phyloP scores from a whole-genome alignment of 768 basidiomycete genomes.

The Sporobolomyces phaffii region DNA sequence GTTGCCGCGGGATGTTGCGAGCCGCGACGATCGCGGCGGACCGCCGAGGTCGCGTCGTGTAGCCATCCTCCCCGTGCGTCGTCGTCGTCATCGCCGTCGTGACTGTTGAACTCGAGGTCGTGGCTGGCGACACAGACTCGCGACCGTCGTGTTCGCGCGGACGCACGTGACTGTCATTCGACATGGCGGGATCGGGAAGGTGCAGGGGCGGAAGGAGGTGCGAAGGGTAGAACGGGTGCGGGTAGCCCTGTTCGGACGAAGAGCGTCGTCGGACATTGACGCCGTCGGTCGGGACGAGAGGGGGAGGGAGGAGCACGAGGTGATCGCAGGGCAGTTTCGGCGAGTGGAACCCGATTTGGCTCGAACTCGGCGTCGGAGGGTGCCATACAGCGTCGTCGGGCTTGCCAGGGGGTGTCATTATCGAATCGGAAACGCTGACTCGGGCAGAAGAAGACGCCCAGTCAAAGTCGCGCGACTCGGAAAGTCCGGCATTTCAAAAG shows the following conservation, averaged over 20 bases:
- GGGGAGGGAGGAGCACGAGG: constrained; percentile 32
- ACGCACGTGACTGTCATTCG: neutral
- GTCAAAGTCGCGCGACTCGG: neutral
- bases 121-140: too few relatives aligned
- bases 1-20: constrained; percentile 16
- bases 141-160: too few relatives aligned
- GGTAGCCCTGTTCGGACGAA: neutral
- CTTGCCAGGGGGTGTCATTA: too few relatives aligned
- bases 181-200: neutral
- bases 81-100: neutral
- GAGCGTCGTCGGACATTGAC: neutral
- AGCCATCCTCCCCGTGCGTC: neutral
- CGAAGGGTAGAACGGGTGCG: neutral
- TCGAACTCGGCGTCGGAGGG: constrained; percentile 26
- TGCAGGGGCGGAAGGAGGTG: neutral
- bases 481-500: too few relatives aligned
- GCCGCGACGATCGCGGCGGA: constrained; percentile 24
- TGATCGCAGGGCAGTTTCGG: constrained; percentile 18
- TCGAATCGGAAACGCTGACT: too few relatives aligned
- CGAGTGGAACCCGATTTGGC: constrained; percentile 9
- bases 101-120: too few relatives aligned
- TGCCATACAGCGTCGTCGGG: too few relatives aligned
- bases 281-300: neutral
- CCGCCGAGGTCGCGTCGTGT: constrained; percentile 10
- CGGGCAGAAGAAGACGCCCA: neutral